Evolutionary conservation across 768 basidiomycete species (phyloP).

Genomic region (Agaricus subrufescens): DNA sequence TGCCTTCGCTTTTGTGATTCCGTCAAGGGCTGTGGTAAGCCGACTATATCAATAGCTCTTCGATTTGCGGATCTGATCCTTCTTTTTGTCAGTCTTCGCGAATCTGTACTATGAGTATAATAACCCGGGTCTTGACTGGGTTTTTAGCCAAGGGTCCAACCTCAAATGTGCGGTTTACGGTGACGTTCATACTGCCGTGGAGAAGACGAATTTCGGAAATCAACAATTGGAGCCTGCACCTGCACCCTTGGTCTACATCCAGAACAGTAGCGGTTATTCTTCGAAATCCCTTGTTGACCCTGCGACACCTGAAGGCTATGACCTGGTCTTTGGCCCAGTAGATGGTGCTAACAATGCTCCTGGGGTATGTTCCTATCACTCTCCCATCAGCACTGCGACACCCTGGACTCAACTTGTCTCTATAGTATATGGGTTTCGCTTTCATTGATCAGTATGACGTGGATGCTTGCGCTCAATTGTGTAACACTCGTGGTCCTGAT

Average conservation of each 20-base stretch:
- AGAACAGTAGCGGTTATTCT: constrained; percentile 38
- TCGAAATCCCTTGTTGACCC: constrained; percentile 33
- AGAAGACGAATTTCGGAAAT: constrained; percentile 42
- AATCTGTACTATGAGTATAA: constrained; percentile 49
- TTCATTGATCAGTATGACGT: constrained; percentile 46
- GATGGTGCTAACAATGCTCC: constrained; percentile 43
- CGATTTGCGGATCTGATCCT: neutral
- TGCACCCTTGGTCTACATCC: constrained; percentile 35
- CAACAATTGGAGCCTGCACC: constrained; percentile 33
- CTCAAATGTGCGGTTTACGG: constrained; percentile 45
- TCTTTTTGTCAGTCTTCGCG: constrained; percentile 33
- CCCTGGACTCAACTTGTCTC: neutral
- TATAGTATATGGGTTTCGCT: constrained; percentile 47
- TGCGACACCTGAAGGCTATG: constrained; percentile 36
- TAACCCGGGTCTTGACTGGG: constrained; percentile 35
- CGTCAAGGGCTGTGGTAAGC: constrained; percentile 37
- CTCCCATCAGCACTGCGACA: neutral
- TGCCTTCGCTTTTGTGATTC: constrained; percentile 37
- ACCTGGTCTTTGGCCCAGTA: constrained; percentile 39
- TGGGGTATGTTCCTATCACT: constrained; percentile 26
- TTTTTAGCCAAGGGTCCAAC: constrained; percentile 34
- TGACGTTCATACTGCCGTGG: constrained; percentile 35
- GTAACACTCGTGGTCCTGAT: constrained; percentile 39
- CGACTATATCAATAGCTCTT: neutral
- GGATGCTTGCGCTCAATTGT: constrained; percentile 37